Conservation (phyloP, 1,284 basidiomycete genomes). For the Tylopilus sp. region DNA sequence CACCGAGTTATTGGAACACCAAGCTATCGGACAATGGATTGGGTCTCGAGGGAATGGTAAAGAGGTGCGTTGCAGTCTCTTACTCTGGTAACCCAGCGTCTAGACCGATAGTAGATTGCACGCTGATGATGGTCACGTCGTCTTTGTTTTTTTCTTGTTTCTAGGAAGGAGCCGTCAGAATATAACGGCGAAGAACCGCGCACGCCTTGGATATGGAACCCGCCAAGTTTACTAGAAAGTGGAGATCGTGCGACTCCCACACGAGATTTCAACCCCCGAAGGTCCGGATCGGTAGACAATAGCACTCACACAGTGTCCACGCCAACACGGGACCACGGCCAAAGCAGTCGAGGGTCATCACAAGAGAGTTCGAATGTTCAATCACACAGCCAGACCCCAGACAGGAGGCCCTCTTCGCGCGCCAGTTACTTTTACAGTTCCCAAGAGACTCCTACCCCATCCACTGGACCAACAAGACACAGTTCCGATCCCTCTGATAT, state of each 20-base stretch:
- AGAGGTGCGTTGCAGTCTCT: constrained; percentile 45
- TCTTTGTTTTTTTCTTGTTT: constrained; percentile 7
- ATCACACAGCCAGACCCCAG: constrained; percentile 25
- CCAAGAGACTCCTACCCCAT: constrained; percentile 17
- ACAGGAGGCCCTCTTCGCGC: constrained; percentile 17
- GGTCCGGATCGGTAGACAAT: constrained; percentile 23
- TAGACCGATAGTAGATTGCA: constrained; percentile 1
- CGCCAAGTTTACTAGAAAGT: constrained; percentile 33
- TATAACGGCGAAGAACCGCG: constrained; percentile 33
- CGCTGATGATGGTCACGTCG: constrained; percentile 5
- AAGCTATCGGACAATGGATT: constrained; percentile 60
- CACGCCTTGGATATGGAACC: constrained; percentile 50
- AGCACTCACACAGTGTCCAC: constrained; percentile 8
- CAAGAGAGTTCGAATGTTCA: constrained; percentile 18
- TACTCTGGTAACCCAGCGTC: not conserved
- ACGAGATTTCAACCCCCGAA: constrained; percentile 34
- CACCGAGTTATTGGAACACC: constrained; percentile 59
- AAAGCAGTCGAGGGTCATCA: constrained; percentile 10
- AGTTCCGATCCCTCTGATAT: constrained; percentile 24
- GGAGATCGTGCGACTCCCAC: constrained; percentile 33
- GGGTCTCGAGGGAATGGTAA: constrained; percentile 62
- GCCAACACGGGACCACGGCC: constrained; percentile 25
- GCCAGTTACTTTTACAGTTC: constrained; percentile 15
- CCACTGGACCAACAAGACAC: constrained; percentile 24
- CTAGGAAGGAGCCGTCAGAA: constrained; percentile 39